Base-by-base conservation (phyloP, 78 protist species). In the Monosiga brevicollis region DNA sequence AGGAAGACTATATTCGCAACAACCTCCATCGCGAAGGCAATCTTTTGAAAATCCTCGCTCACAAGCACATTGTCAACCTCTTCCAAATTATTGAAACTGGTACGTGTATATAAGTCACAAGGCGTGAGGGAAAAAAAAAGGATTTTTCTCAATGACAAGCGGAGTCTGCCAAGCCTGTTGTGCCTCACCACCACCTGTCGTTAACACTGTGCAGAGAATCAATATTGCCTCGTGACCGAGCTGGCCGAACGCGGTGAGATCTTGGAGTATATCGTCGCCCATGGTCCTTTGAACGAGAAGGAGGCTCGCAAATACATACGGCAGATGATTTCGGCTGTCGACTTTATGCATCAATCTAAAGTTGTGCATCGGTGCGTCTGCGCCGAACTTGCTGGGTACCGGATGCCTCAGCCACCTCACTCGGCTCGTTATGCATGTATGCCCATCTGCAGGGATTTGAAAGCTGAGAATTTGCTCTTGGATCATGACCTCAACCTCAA, bases 391-490 rank as follows among this genome's bases (percentile, higher is more conserved):
- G 73, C n/a, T 11, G 73, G 73, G 3, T 11, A 32, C 73, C 11
- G 2, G 11, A 25, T 9, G 15, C 32, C n/a, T 2, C 11, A 1
- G 35, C 35, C 9, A 6, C 73, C 36, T 11, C 73, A 32, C 73
- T 70, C 73, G 32, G 36, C 32, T 54, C 20, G 81, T 95, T 40
- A 32, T n/a, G n/a, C n/a, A n/a, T n/a, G n/a, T 95, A n/a, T 71
- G 35, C 74, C 15, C 74, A 26, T 2, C 26, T n/a, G 93, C 29
- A 80, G 94, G 9, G 94, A 91, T 70, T 71, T 91, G 42, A 91
- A 93, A 72, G 87, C 96, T 41, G 96, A 91, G 79, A 93, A 93
- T 41, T 73, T 93, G 11, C 79, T 95, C 41, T 83, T 95, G 34
- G 97, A 95, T 72, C 72, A 71, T 34, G 54, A 92, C 76, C 73